These are phyloP conservation scores for Anisogramma anomala DNA, from an alignment of 2,329 filamentous ascomycete genomes.

Conservation along the genomic window DNA sequence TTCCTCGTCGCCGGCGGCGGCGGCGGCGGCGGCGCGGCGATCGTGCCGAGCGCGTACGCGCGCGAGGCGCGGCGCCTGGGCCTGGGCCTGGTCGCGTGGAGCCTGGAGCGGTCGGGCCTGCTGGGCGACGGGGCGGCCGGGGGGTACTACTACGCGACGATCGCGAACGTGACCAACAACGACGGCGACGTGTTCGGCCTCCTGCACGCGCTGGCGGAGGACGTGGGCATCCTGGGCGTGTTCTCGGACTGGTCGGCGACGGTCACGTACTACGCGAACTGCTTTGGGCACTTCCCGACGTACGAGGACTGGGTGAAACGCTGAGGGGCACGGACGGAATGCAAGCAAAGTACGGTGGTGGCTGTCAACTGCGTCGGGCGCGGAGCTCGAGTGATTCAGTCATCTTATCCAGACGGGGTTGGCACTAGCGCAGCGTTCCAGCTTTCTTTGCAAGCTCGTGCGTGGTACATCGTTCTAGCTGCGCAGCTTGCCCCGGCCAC, in stretches of 20 bases:
- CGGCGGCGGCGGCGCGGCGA: conserved; percentile 33
- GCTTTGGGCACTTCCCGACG: conserved; percentile 34
- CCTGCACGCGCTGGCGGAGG: conserved; percentile 49
- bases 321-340: no score
- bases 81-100: conserved; percentile 57
- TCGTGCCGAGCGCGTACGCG: conserved; percentile 54
- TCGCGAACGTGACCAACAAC: conserved; percentile 42
- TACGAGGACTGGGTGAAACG: conserved; percentile 5
- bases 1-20: conserved; percentile 43
- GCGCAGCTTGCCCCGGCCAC: no score
- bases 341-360: no score
- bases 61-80: conserved; percentile 46
- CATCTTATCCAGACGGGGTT: no score
- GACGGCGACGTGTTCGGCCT: conserved; percentile 58
- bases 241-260: conserved; percentile 62
- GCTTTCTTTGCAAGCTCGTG: no score
- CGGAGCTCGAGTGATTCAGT: no score
- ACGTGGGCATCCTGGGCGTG: conserved; percentile 50
- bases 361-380: no score
- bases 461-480: no score
- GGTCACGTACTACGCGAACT: conserved; percentile 61
- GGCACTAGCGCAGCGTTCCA: no score
- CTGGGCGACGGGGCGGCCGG: conserved; percentile 29
- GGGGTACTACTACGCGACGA: conserved; percentile 44
- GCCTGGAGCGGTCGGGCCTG: conserved; percentile 53